Evolutionary conservation across 345 rosid genomes (phyloP), one percentile per base, ranked within the genome.

Genomic region (Lepidium didymum): DNA sequence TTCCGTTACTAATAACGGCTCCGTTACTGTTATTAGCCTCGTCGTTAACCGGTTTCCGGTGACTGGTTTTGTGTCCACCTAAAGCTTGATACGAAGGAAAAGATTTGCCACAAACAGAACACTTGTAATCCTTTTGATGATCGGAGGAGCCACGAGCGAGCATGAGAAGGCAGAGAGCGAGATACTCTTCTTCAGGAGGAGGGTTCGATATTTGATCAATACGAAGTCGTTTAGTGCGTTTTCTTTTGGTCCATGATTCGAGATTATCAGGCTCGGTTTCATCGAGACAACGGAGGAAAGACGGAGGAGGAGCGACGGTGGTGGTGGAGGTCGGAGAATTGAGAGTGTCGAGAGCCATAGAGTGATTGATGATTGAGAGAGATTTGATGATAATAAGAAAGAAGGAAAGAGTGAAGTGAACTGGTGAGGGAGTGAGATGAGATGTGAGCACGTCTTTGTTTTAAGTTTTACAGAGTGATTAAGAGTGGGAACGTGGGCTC

Each of bases 1-100:
- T n/a, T n/a, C 74, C 56, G 45, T 73, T 19, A 40, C 67, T 78
- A 25, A 47, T 45, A 41, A 67, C 44, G 36, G 80, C 10, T 7
- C 16, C 77, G 80, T 77, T 68, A 53, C 15, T 37, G 3, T 5
- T 55, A 6, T 29, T 34, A 21, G 4, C 51, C 1, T 42, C 75
- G 23, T 73, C 50, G 55, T 42, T 63, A 74, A 74, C 73, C 74
- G 76, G 77, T 69, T 81, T 84, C 35, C 83, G 74, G 67, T 84
- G 88, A 40, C 88, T 84, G 45, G 86, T 81, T 16, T 84, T 84
- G 73, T 84, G 88, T 6, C 88, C 88, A 15, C 88, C 88, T 13
- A 84, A 73, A 15, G 88, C 88, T 70, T 81, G 88, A 40, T 81
- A 84, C 35, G 88, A 84, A 2, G 77, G 66, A 46, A 80, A 81